Percentiles rank a stretch among this genome's conserved stretches.
Evolutionary conservation across 2,329 filamentous ascomycete genomes (phyloP).

Genomic region (Penicillium italicum): DNA sequence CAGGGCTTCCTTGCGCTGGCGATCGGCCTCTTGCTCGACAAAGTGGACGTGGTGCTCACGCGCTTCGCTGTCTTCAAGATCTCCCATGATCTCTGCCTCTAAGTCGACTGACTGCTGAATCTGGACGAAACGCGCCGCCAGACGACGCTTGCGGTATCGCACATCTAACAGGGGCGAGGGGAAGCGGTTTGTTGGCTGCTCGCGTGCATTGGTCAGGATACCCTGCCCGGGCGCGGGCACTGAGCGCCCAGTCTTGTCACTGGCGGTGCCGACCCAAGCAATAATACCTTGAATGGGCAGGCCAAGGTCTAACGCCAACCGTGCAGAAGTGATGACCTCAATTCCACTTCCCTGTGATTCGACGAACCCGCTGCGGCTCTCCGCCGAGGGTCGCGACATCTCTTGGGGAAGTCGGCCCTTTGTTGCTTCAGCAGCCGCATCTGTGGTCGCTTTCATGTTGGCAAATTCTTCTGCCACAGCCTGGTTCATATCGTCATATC

Average conservation of each 20-base stretch:
- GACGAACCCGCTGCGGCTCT: slow-evolving; percentile 96
- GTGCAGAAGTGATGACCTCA: slow-evolving; percentile 95
- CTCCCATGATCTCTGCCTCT: neutral
- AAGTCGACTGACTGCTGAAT: slow-evolving; percentile 62
- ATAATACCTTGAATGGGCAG: slow-evolving; percentile 93
- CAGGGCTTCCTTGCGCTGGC: neutral
- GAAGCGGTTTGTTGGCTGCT: slow-evolving; percentile 82
- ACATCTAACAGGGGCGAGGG: slow-evolving; percentile 85
- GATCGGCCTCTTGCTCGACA: neutral
- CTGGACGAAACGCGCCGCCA: slow-evolving; percentile 84
- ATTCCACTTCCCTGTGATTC: slow-evolving; percentile 97
- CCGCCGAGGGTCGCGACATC: slow-evolving; percentile 95
- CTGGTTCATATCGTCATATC: slow-evolving; percentile 97
- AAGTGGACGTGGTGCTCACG: neutral
- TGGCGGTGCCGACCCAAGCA: slow-evolving; percentile 87
- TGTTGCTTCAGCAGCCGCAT: slow-evolving; percentile 88
- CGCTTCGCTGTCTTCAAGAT: neutral
- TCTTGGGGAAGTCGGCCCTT: slow-evolving; percentile 90
- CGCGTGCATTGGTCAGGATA: slow-evolving; percentile 89
- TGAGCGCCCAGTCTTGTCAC: slow-evolving; percentile 96
- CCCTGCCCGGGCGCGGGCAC: slow-evolving; percentile 93
- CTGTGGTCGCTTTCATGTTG: slow-evolving; percentile 99
- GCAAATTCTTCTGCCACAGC: slow-evolving; percentile 98
- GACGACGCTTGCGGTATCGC: slow-evolving; percentile 89
- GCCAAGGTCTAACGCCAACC: slow-evolving; percentile 93